phyloP scores from a whole-genome alignment of 495 filamentous ascomycete genomes.

The Penicillium ucsense region DNA sequence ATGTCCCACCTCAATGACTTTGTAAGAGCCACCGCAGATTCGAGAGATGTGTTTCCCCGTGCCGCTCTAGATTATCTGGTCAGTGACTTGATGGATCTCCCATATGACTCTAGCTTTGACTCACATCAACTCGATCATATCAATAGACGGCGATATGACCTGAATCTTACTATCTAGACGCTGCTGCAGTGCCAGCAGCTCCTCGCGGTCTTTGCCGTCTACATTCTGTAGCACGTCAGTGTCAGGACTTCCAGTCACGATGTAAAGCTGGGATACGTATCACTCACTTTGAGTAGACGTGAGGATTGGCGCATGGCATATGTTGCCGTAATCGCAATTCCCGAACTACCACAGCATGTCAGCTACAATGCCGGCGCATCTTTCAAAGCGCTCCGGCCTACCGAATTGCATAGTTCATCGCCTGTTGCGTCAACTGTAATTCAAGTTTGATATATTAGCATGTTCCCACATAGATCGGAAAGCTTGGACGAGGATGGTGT shows the following conservation, averaged over 20 bases:
- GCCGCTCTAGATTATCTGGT: slow-evolving; percentile 49
- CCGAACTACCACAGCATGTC: slow-evolving; percentile 46
- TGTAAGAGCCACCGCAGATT: slow-evolving; percentile 78
- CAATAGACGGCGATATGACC: slow-evolving; percentile 85
- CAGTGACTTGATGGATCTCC: background rate
- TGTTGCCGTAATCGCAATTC: slow-evolving; percentile 74
- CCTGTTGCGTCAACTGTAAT: slow-evolving; percentile 61
- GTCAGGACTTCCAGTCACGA: background rate
- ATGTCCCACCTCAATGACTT: slow-evolving; percentile 85
- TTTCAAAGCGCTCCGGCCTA: slow-evolving; percentile 10
- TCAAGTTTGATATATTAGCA: background rate
- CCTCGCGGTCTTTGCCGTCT: slow-evolving; percentile 57
- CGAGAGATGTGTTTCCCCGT: slow-evolving; percentile 88
- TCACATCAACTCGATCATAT: slow-evolving; percentile 88
- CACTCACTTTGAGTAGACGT: slow-evolving; percentile 62
- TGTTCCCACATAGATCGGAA: background rate
- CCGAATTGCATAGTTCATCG: slow-evolving; percentile 84
- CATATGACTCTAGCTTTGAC: slow-evolving; percentile 5
- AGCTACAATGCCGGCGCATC: background rate
- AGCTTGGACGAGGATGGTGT: background rate
- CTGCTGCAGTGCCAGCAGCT: slow-evolving; percentile 62
- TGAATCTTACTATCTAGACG: slow-evolving; percentile 75
- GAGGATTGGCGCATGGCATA: slow-evolving; percentile 80
- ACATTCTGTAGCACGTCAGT: slow-evolving; percentile 40
- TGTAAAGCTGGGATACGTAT: background rate